A percentile compares a stretch with the other conserved stretches of the same genome.
These are phyloP conservation scores for Acanthochlamys bracteata DNA, from an alignment of 106 monocot genomes.

Conservation along the genomic window DNA sequence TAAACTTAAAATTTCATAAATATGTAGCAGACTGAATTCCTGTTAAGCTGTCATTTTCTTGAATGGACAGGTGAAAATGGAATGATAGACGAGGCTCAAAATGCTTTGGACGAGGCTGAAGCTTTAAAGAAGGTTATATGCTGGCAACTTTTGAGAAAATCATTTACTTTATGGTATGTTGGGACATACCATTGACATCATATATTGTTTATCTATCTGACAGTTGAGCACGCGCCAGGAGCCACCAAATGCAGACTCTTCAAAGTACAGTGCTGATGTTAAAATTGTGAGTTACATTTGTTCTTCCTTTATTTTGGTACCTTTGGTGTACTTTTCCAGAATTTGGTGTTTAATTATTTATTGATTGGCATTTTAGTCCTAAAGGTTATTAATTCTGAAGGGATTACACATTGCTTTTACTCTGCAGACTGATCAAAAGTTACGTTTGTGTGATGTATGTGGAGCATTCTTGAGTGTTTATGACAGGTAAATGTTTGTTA, in stretches of 20 bases:
- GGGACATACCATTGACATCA: too few relatives aligned
- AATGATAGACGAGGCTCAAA: constrained; percentile 84
- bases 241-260: constrained; percentile 41
- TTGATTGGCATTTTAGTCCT: too few relatives aligned
- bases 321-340: too few relatives aligned
- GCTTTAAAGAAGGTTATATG: constrained; percentile 34
- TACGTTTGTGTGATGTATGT: constrained; percentile 90
- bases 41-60: too few relatives aligned
- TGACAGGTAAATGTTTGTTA: constrained; percentile 59
- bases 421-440: constrained; percentile 96
- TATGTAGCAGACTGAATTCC: too few relatives aligned
- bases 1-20: too few relatives aligned
- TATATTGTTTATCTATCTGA: not conserved
- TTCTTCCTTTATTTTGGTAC: too few relatives aligned
- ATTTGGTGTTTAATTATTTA: too few relatives aligned
- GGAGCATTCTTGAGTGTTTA: constrained; percentile 98
- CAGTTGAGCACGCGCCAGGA: constrained; percentile 55
- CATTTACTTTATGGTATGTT: too few relatives aligned
- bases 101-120: constrained; percentile 82
- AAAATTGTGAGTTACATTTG: constrained; percentile 53
- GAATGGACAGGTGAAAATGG: constrained; percentile 63
- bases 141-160: not conserved
- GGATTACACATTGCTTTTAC: not conserved
- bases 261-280: constrained; percentile 81
- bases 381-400: too few relatives aligned